Conservation (phyloP, 352 stramenopile species). For the Phytophthora cryptogea region DNA sequence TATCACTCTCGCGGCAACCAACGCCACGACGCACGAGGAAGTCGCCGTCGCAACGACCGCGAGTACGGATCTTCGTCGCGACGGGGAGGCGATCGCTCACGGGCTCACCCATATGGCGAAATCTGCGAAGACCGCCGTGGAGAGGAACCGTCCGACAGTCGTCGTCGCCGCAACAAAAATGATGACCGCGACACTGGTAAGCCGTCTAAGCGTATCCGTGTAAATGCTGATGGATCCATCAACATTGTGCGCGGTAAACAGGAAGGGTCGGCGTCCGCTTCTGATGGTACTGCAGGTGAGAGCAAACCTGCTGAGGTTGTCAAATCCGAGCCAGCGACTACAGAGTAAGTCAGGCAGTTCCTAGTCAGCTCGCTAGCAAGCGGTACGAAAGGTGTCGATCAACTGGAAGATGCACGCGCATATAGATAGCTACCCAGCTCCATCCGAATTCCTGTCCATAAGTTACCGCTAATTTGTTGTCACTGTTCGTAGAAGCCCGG, state of each 20-base stretch:
- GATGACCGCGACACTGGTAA: constrained; percentile 45
- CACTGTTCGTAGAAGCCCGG: not conserved
- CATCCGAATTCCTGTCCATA: constrained; percentile 12
- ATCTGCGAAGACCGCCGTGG: constrained; percentile 39
- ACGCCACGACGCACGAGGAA: constrained; percentile 20
- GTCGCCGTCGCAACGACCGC: constrained; percentile 28
- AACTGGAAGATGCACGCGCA: constrained; percentile 13
- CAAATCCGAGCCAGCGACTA: constrained; percentile 25
- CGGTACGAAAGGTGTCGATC: constrained; percentile 16
- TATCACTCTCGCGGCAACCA: constrained; percentile 68
- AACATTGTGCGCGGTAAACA: constrained; percentile 49
- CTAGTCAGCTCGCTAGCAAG: constrained; percentile 12
- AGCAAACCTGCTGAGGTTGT: constrained; percentile 16
- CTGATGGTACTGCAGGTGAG: constrained; percentile 5
- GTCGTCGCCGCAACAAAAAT: constrained; percentile 31
- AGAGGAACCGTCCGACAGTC: constrained; percentile 23
- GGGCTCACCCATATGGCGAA: constrained; percentile 51
- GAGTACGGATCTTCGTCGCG: constrained; percentile 42
- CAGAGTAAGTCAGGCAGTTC: constrained; percentile 20
- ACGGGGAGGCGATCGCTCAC: constrained; percentile 18
- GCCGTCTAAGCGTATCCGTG: constrained; percentile 54
- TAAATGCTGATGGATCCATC: constrained; percentile 69
- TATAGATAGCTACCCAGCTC: constrained; percentile 16
- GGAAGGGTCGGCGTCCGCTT: not conserved
- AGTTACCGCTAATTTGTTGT: constrained; percentile 33